Percentiles rank a stretch among this genome's conserved stretches.
These are phyloP conservation scores for Stachybotrys elegans DNA, from an alignment of 2,329 filamentous ascomycete species.

Conservation along the genomic window DNA sequence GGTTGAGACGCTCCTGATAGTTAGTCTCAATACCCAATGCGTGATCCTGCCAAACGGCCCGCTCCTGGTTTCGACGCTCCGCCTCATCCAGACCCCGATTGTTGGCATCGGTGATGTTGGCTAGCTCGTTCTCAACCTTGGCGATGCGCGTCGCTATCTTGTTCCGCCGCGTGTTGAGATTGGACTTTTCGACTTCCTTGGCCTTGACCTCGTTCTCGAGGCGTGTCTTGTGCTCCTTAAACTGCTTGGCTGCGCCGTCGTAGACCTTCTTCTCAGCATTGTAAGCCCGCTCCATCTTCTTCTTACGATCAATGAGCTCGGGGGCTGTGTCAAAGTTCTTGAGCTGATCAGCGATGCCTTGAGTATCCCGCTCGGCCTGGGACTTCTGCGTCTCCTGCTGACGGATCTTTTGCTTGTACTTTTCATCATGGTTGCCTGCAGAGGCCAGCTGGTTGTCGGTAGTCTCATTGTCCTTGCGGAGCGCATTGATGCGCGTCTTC, in stretches of 20 bases:
- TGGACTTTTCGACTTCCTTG: slow-evolving; percentile 59
- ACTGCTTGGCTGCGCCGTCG: slow-evolving; percentile 49
- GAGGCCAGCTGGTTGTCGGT: slow-evolving; percentile 62
- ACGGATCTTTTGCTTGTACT: slow-evolving; percentile 67
- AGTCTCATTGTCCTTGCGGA: slow-evolving; percentile 70
- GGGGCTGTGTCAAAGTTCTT: slow-evolving; percentile 61
- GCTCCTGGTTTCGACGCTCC: slow-evolving; percentile 51
- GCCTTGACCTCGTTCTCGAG: slow-evolving; percentile 59
- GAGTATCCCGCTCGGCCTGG: slow-evolving; percentile 54
- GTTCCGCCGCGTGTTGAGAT: slow-evolving; percentile 63
- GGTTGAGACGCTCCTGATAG: slow-evolving; percentile 36
- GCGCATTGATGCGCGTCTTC: slow-evolving; percentile 59
- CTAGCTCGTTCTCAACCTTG: slow-evolving; percentile 69
- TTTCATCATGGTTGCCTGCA: slow-evolving; percentile 69
- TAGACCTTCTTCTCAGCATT: slow-evolving; percentile 54
- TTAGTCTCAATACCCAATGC: slow-evolving; percentile 40
- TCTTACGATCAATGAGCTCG: slow-evolving; percentile 54
- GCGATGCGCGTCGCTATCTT: slow-evolving; percentile 66
- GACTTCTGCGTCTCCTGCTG: slow-evolving; percentile 72
- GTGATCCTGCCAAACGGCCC: slow-evolving; percentile 41
- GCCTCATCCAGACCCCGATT: slow-evolving; percentile 59
- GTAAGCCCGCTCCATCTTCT: slow-evolving; percentile 46
- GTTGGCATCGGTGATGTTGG: slow-evolving; percentile 65
- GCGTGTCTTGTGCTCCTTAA: slow-evolving; percentile 54
- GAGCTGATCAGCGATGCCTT: slow-evolving; percentile 51